These are phyloP conservation scores for Exophiala mesophila DNA, from an alignment of 2,329 filamentous ascomycete genomes.

Conservation along the genomic window DNA sequence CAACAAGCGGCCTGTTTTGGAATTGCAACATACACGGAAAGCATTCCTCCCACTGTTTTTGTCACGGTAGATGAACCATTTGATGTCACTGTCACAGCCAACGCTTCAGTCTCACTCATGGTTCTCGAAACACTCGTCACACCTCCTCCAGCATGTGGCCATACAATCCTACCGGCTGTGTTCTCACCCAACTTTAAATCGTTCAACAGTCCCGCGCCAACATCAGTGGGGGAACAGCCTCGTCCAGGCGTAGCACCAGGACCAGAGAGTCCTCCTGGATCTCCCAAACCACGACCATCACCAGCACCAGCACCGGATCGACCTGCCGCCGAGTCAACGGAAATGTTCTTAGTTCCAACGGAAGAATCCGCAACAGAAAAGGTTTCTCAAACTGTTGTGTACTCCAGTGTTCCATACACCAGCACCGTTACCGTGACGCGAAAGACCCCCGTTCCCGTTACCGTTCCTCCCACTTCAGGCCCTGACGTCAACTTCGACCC, in stretches of 20 bases:
- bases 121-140: conserved; percentile 20
- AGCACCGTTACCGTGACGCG: conserved; percentile 27
- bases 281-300: too few relatives aligned
- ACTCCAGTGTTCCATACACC: conserved; percentile 21
- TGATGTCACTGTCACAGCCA: conserved; percentile 22
- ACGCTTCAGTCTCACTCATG: conserved; percentile 19
- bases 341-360: too few relatives aligned
- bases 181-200: too few relatives aligned
- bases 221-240: too few relatives aligned
- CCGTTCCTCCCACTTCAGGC: conserved; percentile 12
- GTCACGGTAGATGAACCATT: conserved; percentile 22
- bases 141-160: conserved; percentile 18
- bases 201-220: too few relatives aligned
- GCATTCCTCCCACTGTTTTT: conserved; percentile 24
- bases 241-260: too few relatives aligned
- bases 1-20: conserved; percentile 17
- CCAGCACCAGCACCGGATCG: too few relatives aligned
- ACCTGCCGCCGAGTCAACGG: too few relatives aligned
- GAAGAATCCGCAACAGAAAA: too few relatives aligned
- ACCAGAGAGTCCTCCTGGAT: too few relatives aligned
- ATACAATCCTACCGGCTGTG: conserved; percentile 19
- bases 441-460: conserved; percentile 25
- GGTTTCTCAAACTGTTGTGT: too few relatives aligned
- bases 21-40: conserved; percentile 20
- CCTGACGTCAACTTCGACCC: conserved; percentile 18